Percentiles rank a stretch among this genome's conserved stretches.
Conservation (phyloP, 306 rosid species). For the Mimosa bimucronata region DNA sequence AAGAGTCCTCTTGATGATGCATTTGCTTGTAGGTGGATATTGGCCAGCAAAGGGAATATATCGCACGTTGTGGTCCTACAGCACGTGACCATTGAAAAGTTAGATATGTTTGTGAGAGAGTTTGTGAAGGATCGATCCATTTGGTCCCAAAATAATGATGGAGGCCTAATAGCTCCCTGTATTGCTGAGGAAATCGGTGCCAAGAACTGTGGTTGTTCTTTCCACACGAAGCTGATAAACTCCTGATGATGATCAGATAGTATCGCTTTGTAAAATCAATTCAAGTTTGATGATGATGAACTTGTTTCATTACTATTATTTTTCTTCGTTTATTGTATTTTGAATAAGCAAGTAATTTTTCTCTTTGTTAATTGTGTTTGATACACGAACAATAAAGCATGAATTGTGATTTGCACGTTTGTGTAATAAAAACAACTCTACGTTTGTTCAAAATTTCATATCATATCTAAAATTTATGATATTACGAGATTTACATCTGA, state of each 20-base stretch:
- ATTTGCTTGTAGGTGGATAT: background rate
- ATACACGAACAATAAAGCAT: no score
- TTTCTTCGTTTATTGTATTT: background rate
- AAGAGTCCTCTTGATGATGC: background rate
- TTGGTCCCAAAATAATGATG: conserved; percentile 21
- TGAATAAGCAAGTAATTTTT: background rate
- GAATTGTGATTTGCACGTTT: no score
- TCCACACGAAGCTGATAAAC: conserved; percentile 16
- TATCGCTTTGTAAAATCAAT: no score
- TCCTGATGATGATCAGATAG: background rate
- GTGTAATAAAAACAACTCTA: no score
- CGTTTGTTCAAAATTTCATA: no score
- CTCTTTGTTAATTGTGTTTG: no score
- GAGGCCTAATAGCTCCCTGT: conserved; percentile 59
- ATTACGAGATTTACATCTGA: no score
- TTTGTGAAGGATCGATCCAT: background rate
- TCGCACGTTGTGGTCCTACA: background rate
- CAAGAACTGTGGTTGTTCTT: conserved; percentile 49
- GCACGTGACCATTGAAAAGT: background rate
- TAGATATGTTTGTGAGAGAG: background rate
- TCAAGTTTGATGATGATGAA: background rate
- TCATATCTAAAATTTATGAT: no score
- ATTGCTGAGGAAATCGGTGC: conserved; percentile 52
- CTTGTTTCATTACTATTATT: background rate
- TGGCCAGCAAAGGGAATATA: conserved; percentile 49